These are phyloP conservation scores for Podospora appendiculata DNA, from an alignment of 495 filamentous ascomycete genomes.

Conservation along the genomic window DNA sequence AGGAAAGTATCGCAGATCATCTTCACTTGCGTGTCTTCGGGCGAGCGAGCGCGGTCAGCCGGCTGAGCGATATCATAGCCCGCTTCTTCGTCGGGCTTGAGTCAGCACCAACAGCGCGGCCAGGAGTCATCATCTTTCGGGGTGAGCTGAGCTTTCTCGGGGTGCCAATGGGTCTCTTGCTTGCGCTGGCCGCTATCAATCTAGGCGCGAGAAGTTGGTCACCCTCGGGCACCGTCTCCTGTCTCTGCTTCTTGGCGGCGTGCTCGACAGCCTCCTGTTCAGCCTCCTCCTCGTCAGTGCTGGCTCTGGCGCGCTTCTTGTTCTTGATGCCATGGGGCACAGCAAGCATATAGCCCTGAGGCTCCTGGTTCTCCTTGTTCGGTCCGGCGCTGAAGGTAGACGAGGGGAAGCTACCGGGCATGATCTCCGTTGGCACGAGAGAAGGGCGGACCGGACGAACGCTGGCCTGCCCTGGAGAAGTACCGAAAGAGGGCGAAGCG, in stretches of 20 bases:
- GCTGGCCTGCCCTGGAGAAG: slow-evolving; percentile 45
- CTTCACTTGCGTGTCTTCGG: slow-evolving; percentile 42
- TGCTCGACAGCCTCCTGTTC: slow-evolving; percentile 33
- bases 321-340: slow-evolving; percentile 64
- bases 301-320: slow-evolving; percentile 61
- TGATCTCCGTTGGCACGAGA: slow-evolving; percentile 29
- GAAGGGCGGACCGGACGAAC: slow-evolving; percentile 51
- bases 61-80: slow-evolving; percentile 35
- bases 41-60: slow-evolving; percentile 45
- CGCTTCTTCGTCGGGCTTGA: slow-evolving; percentile 42
- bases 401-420: slow-evolving; percentile 44
- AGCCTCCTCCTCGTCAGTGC: slow-evolving; percentile 40
- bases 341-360: slow-evolving; percentile 13
- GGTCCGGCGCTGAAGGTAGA: slow-evolving; percentile 10
- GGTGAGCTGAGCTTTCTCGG: slow-evolving; percentile 9
- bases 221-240: slow-evolving; percentile 40
- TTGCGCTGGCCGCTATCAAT: slow-evolving; percentile 13
- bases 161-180: slow-evolving; percentile 19
- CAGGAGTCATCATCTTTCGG: neutral
- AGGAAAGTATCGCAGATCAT: no score
- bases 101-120: slow-evolving; percentile 6
- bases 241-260: slow-evolving; percentile 38
- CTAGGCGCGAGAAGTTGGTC: slow-evolving; percentile 35
- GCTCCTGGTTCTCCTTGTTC: slow-evolving; percentile 44
- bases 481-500: slow-evolving; percentile 37